Evolutionary conservation across 2,329 filamentous ascomycete species (phyloP).

Genomic region (Fusarium piperis): DNA sequence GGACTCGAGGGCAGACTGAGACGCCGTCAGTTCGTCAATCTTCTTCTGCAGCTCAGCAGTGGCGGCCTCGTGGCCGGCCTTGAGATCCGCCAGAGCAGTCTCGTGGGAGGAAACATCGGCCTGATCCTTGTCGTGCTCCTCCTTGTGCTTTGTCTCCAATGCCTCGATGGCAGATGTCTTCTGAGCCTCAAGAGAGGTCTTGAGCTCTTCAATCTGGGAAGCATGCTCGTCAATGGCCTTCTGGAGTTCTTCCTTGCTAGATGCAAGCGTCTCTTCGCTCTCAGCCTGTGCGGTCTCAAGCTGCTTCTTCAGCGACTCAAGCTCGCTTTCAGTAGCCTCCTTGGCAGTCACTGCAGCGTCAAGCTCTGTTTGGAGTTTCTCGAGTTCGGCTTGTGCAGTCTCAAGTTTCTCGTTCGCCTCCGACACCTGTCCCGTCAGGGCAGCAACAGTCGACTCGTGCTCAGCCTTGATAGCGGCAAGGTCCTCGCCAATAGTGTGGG

Average conservation of each 20-base stretch:
- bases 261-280: conserved; percentile 47
- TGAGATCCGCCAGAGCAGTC: conserved; percentile 60
- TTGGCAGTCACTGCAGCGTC: conserved; percentile 59
- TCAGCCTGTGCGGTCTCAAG: conserved; percentile 55
- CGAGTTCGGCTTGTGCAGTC: conserved; percentile 61
- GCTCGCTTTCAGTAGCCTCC: conserved; percentile 59
- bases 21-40: conserved; percentile 62
- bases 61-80: conserved; percentile 58
- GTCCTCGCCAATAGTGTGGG: conserved; percentile 54
- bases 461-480: conserved; percentile 60
- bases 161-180: conserved; percentile 59
- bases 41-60: conserved; percentile 63
- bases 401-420: conserved; percentile 62
- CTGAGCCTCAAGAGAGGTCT: conserved; percentile 59
- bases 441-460: conserved; percentile 59
- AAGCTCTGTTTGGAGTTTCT: conserved; percentile 60
- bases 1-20: conserved; percentile 56
- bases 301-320: conserved; percentile 59
- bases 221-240: conserved; percentile 59
- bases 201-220: conserved; percentile 60
- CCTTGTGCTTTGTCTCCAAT: conserved; percentile 63
- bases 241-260: conserved; percentile 47
- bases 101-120: conserved; percentile 58
- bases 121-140: conserved; percentile 59
- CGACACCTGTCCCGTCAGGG: conserved; percentile 58